Conservation (phyloP, 768 basidiomycete species). For the Gautieria morchelliformis region DNA sequence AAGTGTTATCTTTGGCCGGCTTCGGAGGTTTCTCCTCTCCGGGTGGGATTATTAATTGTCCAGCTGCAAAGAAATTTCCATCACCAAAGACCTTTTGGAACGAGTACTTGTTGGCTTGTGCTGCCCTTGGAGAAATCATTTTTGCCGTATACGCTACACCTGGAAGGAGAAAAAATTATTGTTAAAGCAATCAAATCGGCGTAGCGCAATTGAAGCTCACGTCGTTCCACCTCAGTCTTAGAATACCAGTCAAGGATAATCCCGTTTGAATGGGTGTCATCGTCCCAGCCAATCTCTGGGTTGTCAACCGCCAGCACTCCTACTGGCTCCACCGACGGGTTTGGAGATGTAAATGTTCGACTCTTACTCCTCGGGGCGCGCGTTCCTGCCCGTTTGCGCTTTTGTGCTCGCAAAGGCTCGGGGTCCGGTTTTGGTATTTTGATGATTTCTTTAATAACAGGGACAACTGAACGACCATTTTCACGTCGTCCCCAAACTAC, state of each 20-base stretch:
- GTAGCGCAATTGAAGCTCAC: conserved; percentile 37
- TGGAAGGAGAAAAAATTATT: conserved; percentile 20
- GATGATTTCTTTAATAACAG: conserved; percentile 16
- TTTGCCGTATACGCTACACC: conserved; percentile 72
- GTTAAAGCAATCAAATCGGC: background rate
- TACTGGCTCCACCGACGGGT: conserved; percentile 33
- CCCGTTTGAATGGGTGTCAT: conserved; percentile 56
- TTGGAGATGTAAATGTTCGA: conserved; percentile 18
- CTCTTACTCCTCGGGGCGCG: conserved; percentile 27
- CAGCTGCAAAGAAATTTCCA: conserved; percentile 84
- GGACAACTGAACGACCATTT: conserved; percentile 40
- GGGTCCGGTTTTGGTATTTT: conserved; percentile 44
- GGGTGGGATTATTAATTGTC: conserved; percentile 75
- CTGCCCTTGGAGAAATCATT: conserved; percentile 52
- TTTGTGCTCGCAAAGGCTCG: conserved; percentile 36
- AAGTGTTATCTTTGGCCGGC: conserved; percentile 87
- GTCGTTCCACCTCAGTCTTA: conserved; percentile 52
- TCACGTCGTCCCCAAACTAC: conserved; percentile 68
- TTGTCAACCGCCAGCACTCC: conserved; percentile 15
- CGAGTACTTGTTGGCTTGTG: conserved; percentile 59
- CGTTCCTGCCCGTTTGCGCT: conserved; percentile 23
- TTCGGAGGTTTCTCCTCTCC: conserved; percentile 79
- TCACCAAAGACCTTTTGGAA: conserved; percentile 93
- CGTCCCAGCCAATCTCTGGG: conserved; percentile 75
- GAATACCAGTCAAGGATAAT: conserved; percentile 60